Base-by-base conservation (phyloP, 2,329 filamentous ascomycete species). In the Pseudogymnoascus sp. region DNA sequence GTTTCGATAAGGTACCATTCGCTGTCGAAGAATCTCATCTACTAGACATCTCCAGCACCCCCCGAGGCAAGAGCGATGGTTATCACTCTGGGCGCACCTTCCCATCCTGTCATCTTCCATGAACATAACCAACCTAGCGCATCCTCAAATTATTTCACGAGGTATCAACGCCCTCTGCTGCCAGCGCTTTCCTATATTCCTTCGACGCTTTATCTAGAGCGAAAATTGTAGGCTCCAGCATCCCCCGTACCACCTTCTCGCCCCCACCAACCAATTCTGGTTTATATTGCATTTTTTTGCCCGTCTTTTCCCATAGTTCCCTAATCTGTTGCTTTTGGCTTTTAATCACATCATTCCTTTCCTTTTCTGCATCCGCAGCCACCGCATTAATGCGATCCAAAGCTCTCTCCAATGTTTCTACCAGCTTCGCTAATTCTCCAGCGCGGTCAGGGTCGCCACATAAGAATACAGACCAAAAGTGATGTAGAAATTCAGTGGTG, bases 391-490 rank as follows among this genome's bases (percentile, higher is more conserved):
- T 93, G 26, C 95, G 86, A 65, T 88, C 84, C 63, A 87, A 80
- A 0, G 91, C 93, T 64, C 88, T 85, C 65, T 85, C 84, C 13
- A 99, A 81, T 8, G 92, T 93, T 73, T 96, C 90, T 6, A 89
- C 86, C 56, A 97, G 82, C 66, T 90, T 91, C 6, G 87, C 86
- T 13, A 97, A 81, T 75, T 99, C 93, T 44, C 82, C 81, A 0
- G 91, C 90, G 35, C 91, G 87, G 65, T 91, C 87, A 0, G 90
- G 78, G 72, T 97, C 91, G 13, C 93, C 93, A 0, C 93, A 97
- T 26, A 96, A 81, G 72, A 96, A 99, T 0, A 93, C 86, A 35
- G 85, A 83, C 93, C 93, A 99, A 78, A 99, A 99, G 74, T 97
- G 96, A 70, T 93, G 90, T n/a, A 99, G 79, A 71, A 97, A 99